Percentiles rank a stretch among this genome's conserved stretches.
Evolutionary conservation across 345 rosid species (phyloP).

Genomic region (Geranium brycei): DNA sequence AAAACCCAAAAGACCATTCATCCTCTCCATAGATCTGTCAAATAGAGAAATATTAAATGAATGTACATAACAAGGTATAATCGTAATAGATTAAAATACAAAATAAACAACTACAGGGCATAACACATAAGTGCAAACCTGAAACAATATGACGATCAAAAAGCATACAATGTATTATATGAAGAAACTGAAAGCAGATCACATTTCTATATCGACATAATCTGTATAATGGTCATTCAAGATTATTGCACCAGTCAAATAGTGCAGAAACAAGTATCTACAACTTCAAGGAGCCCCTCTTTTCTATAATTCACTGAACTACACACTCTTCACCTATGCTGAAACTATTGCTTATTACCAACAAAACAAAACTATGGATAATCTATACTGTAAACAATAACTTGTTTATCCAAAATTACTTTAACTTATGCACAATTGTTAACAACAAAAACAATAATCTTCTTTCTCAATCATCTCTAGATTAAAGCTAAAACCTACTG

Average conservation of each 20-base stretch:
- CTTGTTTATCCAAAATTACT: too few species aligned
- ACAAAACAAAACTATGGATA: not conserved
- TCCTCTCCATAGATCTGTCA: slow-evolving; percentile 72
- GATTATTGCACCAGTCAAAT: not conserved
- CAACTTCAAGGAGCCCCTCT: not conserved
- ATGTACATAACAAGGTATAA: slow-evolving; percentile 6
- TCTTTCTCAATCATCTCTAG: too few species aligned
- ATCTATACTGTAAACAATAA: not conserved
- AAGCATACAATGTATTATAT: not conserved
- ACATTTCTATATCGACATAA: not conserved
- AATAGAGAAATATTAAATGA: slow-evolving; percentile 1
- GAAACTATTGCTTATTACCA: not conserved
- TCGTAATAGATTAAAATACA: too few species aligned
- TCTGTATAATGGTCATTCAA: not conserved
- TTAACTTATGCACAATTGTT: too few species aligned
- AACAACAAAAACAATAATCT: not conserved
- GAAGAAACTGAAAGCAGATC: not conserved
- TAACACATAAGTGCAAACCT: not conserved
- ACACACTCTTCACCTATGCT: not conserved
- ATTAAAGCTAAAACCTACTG: too few species aligned
- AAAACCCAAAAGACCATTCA: slow-evolving; percentile 95
- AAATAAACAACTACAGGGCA: not conserved
- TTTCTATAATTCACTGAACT: too few species aligned
- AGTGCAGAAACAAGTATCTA: not conserved
- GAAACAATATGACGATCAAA: not conserved